Evolutionary conservation across 2,329 filamentous ascomycete species (phyloP), one percentile per base, ranked within the genome.

Genomic region (Fusarium nanum): DNA sequence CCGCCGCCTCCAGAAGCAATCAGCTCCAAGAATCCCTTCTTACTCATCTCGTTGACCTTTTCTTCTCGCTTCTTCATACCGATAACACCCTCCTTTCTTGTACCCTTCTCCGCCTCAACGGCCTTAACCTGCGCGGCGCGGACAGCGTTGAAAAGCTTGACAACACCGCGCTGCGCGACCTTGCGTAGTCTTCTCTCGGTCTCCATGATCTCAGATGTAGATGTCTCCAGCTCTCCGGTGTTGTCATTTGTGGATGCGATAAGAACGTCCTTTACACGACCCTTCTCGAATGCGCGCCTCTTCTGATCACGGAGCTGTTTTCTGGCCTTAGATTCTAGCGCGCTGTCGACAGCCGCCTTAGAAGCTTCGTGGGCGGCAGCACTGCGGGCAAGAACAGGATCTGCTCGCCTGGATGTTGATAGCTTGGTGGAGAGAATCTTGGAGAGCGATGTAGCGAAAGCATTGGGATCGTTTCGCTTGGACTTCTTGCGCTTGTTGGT

Each of bases 61-160:
- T 97, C 93, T 81, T 97, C 92, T 71, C 93, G 89, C 80, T 92
- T 89, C 67, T 87, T 88, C 76, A 93, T 89, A 3, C 95, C 95
- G 32, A 97, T 87, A 1, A 97, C 84, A 6, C 93, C 92, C 65
- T 91, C 88, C 72, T 89, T 89, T 80, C 88, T 88, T 50, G 89
- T 87, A 71, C 88, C 88, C 79, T 85, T 88, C 77, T 92, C 90
- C 7, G 93, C 92, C 80, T 95, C 90, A 63, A 91, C 88, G 4
- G 92, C 94, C 80, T 94, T 93, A 60, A 98, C 92, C 81, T 99
- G 96, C 16, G 96, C 94, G 23, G 93, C 93, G 46, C 95, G 87
- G 32, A 99, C 94, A 0, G 96, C 96, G 79, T 98, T 98, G 82
- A 99, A 99, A 62, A 99, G 85, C 84, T 95, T 97, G 25, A 98